Evolutionary conservation across 805 yeast genomes (phyloP), one percentile per base, ranked within the genome.

Genomic region (Candida berthetii): DNA sequence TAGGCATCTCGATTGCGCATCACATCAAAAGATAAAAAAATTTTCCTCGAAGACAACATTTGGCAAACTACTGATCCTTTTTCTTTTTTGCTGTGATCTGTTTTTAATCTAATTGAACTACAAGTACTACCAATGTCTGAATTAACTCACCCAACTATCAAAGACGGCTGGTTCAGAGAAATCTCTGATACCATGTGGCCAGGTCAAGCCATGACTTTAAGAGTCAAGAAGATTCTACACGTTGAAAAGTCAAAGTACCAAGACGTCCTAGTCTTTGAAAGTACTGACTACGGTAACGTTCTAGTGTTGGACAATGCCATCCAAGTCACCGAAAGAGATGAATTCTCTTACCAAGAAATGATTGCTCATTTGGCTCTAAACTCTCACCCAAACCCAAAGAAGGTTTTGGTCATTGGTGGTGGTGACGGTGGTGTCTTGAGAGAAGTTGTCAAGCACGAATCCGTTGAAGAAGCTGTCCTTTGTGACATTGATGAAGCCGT

Each of bases 341-440:
- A 91, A 70, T 91, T 87, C 65, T 79, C 97, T 22, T 91, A 90
- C 74, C 99, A 93, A 71, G 99, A 91, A 70, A 93, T 91, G 98
- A 91, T 91, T 65, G 72, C 97, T 33, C 97, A 91, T 67, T 74
- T 93, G 58, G 96, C 96, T 7, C 59, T 93, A 65, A 85, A 83
- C 77, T 80, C 93, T 41, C 98, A 93, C 68, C 90, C 96, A 55
- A 81, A 86, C 69, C 98, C 98, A 44, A 87, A 86, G 74, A 82
- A 76, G 55, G 97, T 95, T 19, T 72, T 91, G 42, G 98, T 91
- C 48, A 85, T 91, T 58, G 99, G 99, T 45, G 99, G 99, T 50
- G 99, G 99, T 59, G 99, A 91, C 64, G 99, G 99, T 55, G 98
- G 98, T 66, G 98, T 91, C 40, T 76, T 91, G 57, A 80, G 98